Evolutionary conservation across 1,139 yeast genomes (phyloP), one percentile per base, ranked within the genome.

Genomic region (Yamadazyma songkhlaensis): DNA sequence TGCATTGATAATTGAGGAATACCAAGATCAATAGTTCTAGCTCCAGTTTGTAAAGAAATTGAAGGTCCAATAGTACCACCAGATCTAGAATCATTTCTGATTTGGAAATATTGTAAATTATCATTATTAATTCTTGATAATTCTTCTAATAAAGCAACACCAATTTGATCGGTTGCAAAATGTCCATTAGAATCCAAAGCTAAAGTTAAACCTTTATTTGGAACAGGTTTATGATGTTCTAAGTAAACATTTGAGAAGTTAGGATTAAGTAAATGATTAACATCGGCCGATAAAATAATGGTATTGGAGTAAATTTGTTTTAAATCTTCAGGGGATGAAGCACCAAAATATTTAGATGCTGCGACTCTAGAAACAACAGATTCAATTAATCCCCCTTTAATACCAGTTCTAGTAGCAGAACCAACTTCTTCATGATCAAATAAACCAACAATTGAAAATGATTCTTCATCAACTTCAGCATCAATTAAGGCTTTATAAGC

Each of bases 21-120:
- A 6, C 77, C 77, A 25, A 71, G 67, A 46, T 71, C 77, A 32
- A 71, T 58, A 11, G 69, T 64, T 38, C 72, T 54, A 5, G 74
- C 74, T 2, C 77, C 77, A 2, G 68, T 64, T 49, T 41, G 72
- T 49, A 53, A 60, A 40, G 53, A 67, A 36, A 56, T 51, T 1
- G 54, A 60, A 2, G 77, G 76, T 1, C 77, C 77, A 43, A 70
- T 71, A 8, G 76, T 69, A 11, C 74, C 67, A 9, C 77, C 77
- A 9, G 72, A 65, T 34, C 71, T 56, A 4, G 62, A 54, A 47
- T 67, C 75, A 41, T 71, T 71, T 40, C 74, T 57, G 29, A 70
- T 65, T 44, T 70, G 76, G 52, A 70, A 70, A 36, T 57, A 57
- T 48, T 71, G 77, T 24, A 71, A 48, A 31, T 51, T 42, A 36